phyloP scores from a whole-genome alignment of 768 basidiomycete genomes.

The Termitomyces sp. region DNA sequence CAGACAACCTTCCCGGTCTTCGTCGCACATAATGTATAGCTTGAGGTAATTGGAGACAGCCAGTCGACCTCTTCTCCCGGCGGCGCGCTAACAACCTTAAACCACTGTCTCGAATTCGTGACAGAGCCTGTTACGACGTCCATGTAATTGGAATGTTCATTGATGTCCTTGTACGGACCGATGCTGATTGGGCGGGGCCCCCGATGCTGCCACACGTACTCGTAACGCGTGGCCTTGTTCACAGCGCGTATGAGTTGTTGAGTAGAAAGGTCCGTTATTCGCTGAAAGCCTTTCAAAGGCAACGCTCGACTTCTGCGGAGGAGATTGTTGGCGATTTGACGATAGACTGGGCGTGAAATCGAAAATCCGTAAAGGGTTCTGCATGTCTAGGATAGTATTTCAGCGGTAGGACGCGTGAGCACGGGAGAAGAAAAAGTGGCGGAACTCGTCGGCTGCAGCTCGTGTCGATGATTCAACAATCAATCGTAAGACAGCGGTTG shows the following conservation, averaged over 20 bases:
- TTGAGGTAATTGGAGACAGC: constrained; percentile 73
- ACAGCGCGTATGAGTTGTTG: constrained; percentile 58
- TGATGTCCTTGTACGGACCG: constrained; percentile 24
- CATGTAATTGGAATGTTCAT: constrained; percentile 34
- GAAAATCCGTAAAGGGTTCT: constrained; percentile 56
- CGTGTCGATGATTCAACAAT: neutral
- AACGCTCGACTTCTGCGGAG: constrained; percentile 64
- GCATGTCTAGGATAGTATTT: constrained; percentile 44
- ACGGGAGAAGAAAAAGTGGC: neutral
- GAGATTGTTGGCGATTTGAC: constrained; percentile 55
- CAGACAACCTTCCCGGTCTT: constrained; percentile 74
- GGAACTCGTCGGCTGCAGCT: neutral
- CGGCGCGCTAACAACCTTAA: constrained; percentile 62
- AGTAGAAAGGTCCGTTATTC: constrained; percentile 60
- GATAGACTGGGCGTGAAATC: constrained; percentile 63
- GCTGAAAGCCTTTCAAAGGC: constrained; percentile 66
- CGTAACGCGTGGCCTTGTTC: constrained; percentile 56
- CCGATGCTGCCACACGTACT: constrained; percentile 56
- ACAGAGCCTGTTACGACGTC: constrained; percentile 20
- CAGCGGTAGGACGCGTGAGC: neutral
- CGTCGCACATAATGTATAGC: constrained; percentile 72
- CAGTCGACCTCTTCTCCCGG: constrained; percentile 70
- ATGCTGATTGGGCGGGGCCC: constrained; percentile 47
- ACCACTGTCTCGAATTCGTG: constrained; percentile 38
- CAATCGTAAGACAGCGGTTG: neutral